Evolutionary conservation across 176 grass and related monocot genomes (phyloP), one percentile per base, ranked within the genome.

Genomic region (Avena eriantha): DNA sequence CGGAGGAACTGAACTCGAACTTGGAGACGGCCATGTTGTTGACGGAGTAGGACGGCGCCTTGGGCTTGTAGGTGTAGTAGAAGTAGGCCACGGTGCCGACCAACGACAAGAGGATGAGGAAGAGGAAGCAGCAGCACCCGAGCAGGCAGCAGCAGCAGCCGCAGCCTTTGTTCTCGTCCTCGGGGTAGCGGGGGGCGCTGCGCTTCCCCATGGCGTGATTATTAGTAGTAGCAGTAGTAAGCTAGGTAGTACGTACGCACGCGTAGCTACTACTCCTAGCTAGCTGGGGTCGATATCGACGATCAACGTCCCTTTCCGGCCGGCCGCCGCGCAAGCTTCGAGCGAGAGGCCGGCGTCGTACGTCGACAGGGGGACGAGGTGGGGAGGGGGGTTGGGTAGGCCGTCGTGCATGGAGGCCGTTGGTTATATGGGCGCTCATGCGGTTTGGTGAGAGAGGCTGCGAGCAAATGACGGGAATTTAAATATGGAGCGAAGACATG

Each of bases 41-140:
- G 5, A 98, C 51, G 15, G 93, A 93, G 89, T 98, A 98, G 69
- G 93, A 92, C 2, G 95, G 93, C 17, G 85, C 15, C 87, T 91
- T 81, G 24, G 95, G 93, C 49, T 92, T 93, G 89, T 89, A 81
- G 23, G 83, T 14, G 49, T 79, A 55, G 83, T 70, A 84, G 33
- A 92, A 19, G 77, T 92, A 95, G 43, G 33, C 61, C 3, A 18
- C 24, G 21, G 55, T 7, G 69, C 55, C 91, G 6, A 39, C 78
- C 0, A 90, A 1, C 41, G 67, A 53, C 34, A 92, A 33, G 4
- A 95, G 1, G 78, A 98, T 43, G 36, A 98, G n/a, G 9, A 98
- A 33, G 60, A 98, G 66, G 80, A 92, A 86, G 88, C 87, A 93
- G 74, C 88, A 93, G 87, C 51, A 98, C 61, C 93, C 89, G 69